Conservation (phyloP, 345 rosid genomes). For the Pistacia atlantica region DNA sequence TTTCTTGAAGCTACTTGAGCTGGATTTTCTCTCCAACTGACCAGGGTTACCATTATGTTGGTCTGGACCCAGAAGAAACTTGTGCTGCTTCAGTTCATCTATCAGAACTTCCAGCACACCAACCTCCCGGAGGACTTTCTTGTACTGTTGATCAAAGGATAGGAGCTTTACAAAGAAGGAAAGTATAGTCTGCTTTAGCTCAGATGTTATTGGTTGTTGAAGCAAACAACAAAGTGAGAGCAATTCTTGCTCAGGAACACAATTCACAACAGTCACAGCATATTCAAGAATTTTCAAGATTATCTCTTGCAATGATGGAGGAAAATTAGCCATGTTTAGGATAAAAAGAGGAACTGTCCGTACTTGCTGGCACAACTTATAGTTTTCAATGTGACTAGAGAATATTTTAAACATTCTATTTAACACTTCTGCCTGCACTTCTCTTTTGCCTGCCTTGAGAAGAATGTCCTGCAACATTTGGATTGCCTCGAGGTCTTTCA, state of each 20-base stretch:
- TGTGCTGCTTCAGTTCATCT: constrained; percentile 96
- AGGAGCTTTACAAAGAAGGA: constrained; percentile 92
- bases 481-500: constrained; percentile 99
- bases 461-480: constrained; percentile 97
- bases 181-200: constrained; percentile 88
- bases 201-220: constrained; percentile 94
- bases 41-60: constrained; percentile 40
- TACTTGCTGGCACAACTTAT: constrained; percentile 83
- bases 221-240: constrained; percentile 95
- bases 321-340: constrained; percentile 95
- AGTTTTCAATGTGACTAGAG: constrained; percentile 97
- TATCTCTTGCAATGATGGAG: constrained; percentile 87
- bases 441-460: constrained; percentile 82
- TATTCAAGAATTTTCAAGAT: constrained; percentile 97
- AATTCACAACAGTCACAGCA: constrained; percentile 98
- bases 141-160: constrained; percentile 98
- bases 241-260: constrained; percentile 98
- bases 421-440: constrained; percentile 94
- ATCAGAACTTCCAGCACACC: constrained; percentile 93
- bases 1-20: constrained; percentile 80
- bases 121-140: constrained; percentile 96
- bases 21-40: constrained; percentile 67
- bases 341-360: constrained; percentile 96
- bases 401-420: constrained; percentile 97
- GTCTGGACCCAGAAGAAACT: constrained; percentile 78